Evolutionary conservation across 2,329 filamentous ascomycete genomes (phyloP).

Genomic region (Westerdykella ornata): DNA sequence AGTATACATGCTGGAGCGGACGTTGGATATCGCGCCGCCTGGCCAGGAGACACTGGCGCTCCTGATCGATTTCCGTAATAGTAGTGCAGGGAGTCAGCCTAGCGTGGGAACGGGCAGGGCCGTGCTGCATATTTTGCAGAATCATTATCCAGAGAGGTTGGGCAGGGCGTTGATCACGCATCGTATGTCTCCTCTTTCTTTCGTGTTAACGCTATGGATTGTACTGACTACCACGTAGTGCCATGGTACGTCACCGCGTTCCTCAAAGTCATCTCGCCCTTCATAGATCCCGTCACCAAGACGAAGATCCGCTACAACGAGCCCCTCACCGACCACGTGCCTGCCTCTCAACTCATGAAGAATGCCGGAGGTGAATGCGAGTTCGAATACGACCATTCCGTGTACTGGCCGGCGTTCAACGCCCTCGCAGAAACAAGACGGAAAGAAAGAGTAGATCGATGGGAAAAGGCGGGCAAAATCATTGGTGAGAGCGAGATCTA

Average conservation of each 20-base stretch:
- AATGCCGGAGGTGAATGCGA: slow-evolving; percentile 71
- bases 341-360: slow-evolving; percentile 73
- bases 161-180: slow-evolving; percentile 87
- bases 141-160: slow-evolving; percentile 88
- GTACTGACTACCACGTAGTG: slow-evolving; percentile 49
- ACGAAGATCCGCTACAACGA: slow-evolving; percentile 98
- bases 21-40: slow-evolving; percentile 78
- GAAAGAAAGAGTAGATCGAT: slow-evolving; percentile 59
- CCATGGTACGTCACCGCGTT: slow-evolving; percentile 89
- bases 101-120: slow-evolving; percentile 70
- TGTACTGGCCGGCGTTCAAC: slow-evolving; percentile 84
- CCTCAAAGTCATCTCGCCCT: slow-evolving; percentile 92
- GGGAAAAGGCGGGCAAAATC: slow-evolving; percentile 70
- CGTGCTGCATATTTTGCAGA: slow-evolving; percentile 86
- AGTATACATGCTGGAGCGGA: slow-evolving; percentile 90
- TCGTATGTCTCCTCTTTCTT: slow-evolving; percentile 46
- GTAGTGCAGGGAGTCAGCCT: slow-evolving; percentile 68
- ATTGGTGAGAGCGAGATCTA: slow-evolving; percentile 86
- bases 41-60: slow-evolving; percentile 81
- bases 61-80: slow-evolving; percentile 84
- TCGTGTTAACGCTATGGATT: slow-evolving; percentile 15
- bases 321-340: slow-evolving; percentile 75
- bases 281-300: slow-evolving; percentile 90
- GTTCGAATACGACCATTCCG: slow-evolving; percentile 83
- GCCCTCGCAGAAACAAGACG: slow-evolving; percentile 61